A percentile compares a stretch with the other conserved stretches of the same genome.
These are phyloP conservation scores for Beauveria bassiana DNA, from an alignment of 2,329 filamentous ascomycete genomes.

Conservation along the genomic window DNA sequence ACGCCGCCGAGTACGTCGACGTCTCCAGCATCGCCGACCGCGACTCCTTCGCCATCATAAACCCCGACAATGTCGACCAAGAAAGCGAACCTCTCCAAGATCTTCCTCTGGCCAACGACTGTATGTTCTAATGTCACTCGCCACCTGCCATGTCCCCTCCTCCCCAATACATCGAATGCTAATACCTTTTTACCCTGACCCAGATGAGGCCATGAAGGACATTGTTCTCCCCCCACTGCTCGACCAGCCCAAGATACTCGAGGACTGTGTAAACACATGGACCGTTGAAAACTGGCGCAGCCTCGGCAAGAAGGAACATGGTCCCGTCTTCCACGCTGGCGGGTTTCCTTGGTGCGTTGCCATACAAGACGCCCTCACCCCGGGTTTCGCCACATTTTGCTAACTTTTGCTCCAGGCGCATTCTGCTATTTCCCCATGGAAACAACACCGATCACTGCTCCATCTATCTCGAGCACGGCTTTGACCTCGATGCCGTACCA, in stretches of 20 bases:
- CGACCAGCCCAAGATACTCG: conserved; percentile 72
- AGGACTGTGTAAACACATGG: conserved; percentile 76
- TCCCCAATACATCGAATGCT: conserved; percentile 12
- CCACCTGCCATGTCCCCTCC: background rate
- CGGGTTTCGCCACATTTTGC: background rate
- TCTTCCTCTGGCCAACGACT: conserved; percentile 43
- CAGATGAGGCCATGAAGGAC: conserved; percentile 80
- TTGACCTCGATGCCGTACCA: conserved; percentile 64
- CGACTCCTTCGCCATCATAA: conserved; percentile 47
- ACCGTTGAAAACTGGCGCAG: conserved; percentile 75
- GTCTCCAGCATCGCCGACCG: conserved; percentile 40
- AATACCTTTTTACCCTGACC: conserved; percentile 11
- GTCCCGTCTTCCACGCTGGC: conserved; percentile 78
- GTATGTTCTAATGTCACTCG: conserved; percentile 30
- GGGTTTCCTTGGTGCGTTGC: conserved; percentile 72
- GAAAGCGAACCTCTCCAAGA: conserved; percentile 41
- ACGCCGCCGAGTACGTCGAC: conserved; percentile 47
- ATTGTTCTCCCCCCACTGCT: conserved; percentile 62
- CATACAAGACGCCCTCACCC: background rate
- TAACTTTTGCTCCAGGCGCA: conserved; percentile 53
- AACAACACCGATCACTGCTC: conserved; percentile 93
- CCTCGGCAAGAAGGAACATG: conserved; percentile 73
- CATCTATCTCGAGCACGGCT: conserved; percentile 94
- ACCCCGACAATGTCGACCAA: conserved; percentile 42
- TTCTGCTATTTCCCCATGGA: conserved; percentile 90